Evolutionary conservation across 345 rosid species (phyloP).

Genomic region (Schrenkiella parvula): DNA sequence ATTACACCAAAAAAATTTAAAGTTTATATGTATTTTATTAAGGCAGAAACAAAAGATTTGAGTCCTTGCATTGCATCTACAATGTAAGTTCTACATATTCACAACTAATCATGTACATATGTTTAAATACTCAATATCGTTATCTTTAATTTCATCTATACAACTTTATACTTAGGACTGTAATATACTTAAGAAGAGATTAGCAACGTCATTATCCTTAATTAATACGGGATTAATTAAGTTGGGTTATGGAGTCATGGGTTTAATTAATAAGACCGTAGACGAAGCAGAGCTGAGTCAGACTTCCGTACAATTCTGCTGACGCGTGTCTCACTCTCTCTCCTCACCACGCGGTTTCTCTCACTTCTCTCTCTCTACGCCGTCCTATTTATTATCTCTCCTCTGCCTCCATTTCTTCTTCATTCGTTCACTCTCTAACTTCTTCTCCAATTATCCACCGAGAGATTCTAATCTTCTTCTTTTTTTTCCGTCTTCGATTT

Average conservation of each 20-base stretch:
- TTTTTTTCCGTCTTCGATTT: not conserved
- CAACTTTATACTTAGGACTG: no score
- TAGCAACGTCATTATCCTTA: not conserved
- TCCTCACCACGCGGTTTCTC: conserved; percentile 35
- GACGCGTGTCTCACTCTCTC: conserved; percentile 34
- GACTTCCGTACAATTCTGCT: conserved; percentile 32
- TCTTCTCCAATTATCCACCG: not conserved
- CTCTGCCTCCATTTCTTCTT: not conserved
- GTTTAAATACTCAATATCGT: no score
- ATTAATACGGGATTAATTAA: not conserved
- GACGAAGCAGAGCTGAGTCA: conserved; percentile 28
- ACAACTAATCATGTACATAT: no score
- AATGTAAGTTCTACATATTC: no score
- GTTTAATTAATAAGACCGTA: conserved; percentile 1
- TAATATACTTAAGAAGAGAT: not conserved
- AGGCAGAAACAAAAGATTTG: no score
- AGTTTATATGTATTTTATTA: no score
- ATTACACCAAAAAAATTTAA: no score
- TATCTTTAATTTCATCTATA: no score
- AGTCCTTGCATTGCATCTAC: no score
- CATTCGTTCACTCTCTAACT: conserved; percentile 10
- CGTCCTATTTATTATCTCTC: conserved; percentile 31
- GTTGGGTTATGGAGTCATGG: not conserved
- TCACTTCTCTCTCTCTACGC: not conserved
- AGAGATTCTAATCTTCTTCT: not conserved